Percentiles rank a stretch among this genome's conserved stretches.
phyloP scores from a whole-genome alignment of 2,329 filamentous ascomycete species.

The Camillea tinctor region DNA sequence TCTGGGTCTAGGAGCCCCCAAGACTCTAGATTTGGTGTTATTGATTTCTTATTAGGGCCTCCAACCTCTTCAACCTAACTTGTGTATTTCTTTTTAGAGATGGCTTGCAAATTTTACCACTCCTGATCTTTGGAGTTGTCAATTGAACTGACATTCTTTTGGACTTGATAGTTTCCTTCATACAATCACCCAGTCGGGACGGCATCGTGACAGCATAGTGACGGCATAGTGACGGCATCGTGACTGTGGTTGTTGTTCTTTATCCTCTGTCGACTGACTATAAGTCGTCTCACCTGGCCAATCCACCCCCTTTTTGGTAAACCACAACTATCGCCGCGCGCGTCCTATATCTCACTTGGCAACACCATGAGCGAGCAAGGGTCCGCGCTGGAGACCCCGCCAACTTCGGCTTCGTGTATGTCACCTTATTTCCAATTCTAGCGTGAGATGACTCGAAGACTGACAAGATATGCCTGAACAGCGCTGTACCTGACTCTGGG shows the following conservation, averaged over 20 bases:
- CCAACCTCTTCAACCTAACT: not conserved
- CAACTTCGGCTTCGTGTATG: conserved; percentile 26
- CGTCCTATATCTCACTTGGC: not conserved
- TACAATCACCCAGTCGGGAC: not conserved
- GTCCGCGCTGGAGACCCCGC: conserved; percentile 12
- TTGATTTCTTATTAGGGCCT: not conserved
- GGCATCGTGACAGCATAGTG: not conserved
- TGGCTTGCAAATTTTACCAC: not conserved
- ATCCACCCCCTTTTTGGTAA: no score
- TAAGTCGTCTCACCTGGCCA: no score
- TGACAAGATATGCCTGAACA: conserved; percentile 19
- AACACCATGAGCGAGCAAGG: conserved; percentile 25
- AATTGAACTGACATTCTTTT: not conserved
- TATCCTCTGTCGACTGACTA: no score
- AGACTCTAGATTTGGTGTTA: not conserved
- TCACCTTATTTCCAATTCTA: not conserved
- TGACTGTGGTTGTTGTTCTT: no score
- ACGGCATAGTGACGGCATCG: not conserved
- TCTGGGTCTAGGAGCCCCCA: not conserved
- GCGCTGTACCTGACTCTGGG: conserved; percentile 44
- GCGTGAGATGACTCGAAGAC: not conserved
- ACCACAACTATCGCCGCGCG: no score
- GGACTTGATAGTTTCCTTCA: not conserved
- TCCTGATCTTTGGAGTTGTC: not conserved
- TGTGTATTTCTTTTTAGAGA: not conserved